Evolutionary conservation across 2,329 filamentous ascomycete species (phyloP), one percentile per base, ranked within the genome.

Genomic region (Knufia petricola): DNA sequence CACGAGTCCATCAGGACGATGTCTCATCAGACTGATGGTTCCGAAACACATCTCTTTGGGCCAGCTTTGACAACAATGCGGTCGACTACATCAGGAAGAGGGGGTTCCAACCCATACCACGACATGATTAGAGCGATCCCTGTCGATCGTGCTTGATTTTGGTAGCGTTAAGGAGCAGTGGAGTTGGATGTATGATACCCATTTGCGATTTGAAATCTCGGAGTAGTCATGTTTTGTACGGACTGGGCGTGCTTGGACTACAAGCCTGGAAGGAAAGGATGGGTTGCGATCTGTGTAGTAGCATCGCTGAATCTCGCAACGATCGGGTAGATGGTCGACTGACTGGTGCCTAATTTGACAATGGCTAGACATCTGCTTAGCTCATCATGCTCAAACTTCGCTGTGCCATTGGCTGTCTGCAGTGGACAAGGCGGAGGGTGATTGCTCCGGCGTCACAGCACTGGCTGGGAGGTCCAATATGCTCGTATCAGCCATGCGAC

Each of bases 51-150:
- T 34, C 15, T 39, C 7, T 23, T 38, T 19, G 13, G n/a, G 8
- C 6, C 32, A 15, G 17, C 8, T 7, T 38, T 23, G 17, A 17
- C 34, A 10, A 6, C 21, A 15, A 20, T 17, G 12, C 41, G 7
- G 3, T 23, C 41, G 15, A 20, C 15, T 17, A 9, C 21, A 19
- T 26, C 32, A 2, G 17, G 24, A 32, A 17, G n/a, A 3, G 26
- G 8, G 19, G 41, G 21, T 4, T 47, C 32, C 12, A 34, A 47
- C 13, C 15, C 44, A 12, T 47, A 47, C 20, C 44, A 47, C 19
- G 44, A 47, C 19, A 28, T 47, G 32, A 47, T 47, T 17, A 38
- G 17, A 21, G n/a, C 36, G 8, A 47, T 47, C 13, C 28, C 44
- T 12, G 10, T 10, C 9, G 37, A n/a, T 17, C 19, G 15, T 8